phyloP scores from a whole-genome alignment of 768 basidiomycete genomes.

The Lactarius vividus region DNA sequence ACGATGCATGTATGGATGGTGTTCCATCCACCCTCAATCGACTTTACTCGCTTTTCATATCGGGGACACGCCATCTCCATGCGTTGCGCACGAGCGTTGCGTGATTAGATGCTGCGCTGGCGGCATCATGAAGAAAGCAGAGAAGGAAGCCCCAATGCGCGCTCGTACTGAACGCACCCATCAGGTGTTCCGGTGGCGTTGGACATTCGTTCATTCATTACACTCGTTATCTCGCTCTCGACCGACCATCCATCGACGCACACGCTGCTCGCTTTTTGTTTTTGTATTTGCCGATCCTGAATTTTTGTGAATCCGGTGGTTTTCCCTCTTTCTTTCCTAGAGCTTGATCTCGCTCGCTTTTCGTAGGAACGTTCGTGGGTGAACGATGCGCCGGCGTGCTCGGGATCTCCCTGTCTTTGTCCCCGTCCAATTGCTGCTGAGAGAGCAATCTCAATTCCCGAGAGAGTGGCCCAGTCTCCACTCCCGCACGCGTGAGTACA shows the following conservation, averaged over 20 bases:
- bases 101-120: conserved; percentile 8
- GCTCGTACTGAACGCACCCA: conserved; percentile 1
- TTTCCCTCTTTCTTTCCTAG: not conserved
- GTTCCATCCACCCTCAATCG: conserved; percentile 6
- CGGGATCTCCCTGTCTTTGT: not conserved
- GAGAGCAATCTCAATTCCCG: not conserved
- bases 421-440: not conserved
- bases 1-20: not conserved
- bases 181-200: conserved; percentile 2
- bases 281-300: not conserved
- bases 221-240: not conserved
- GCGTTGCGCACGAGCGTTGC: not conserved
- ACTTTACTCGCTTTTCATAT: not conserved
- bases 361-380: not conserved
- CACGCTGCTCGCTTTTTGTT: too few species aligned
- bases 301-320: not conserved
- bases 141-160: not conserved
- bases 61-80: conserved; percentile 11
- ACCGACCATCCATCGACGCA: not conserved
- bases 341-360: not conserved
- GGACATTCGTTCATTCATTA: not conserved
- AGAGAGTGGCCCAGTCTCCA: not conserved
- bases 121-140: not conserved
- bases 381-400: not conserved
- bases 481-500: not conserved